Conservation (phyloP, 164 flowering plant species). For the Stephania cephalantha region DNA sequence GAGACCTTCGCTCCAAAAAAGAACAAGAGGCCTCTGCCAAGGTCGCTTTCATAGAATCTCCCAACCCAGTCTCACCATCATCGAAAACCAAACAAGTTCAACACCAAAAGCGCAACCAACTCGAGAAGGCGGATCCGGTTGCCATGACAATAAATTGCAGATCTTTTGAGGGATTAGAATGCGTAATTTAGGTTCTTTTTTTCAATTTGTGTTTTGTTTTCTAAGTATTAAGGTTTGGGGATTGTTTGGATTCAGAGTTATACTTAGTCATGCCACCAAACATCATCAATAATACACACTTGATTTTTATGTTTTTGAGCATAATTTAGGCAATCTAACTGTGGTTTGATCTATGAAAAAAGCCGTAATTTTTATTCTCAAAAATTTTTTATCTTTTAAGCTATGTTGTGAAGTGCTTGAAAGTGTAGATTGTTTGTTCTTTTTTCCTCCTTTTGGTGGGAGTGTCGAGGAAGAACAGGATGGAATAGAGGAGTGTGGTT, state of each 20-base stretch:
- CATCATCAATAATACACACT: no score
- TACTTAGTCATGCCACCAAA: background rate
- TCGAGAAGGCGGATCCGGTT: conserved; percentile 14
- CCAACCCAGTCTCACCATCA: background rate
- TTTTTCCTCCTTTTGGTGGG: no score
- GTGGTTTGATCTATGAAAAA: no score
- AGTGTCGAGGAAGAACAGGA: no score
- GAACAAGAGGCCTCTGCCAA: conserved; percentile 6
- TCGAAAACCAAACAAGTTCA: background rate
- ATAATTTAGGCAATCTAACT: no score
- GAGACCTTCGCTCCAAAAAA: background rate
- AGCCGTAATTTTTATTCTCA: no score
- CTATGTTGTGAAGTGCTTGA: no score
- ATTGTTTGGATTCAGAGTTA: background rate
- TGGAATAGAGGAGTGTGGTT: no score
- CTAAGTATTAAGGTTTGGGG: background rate
- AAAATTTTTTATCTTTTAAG: no score
- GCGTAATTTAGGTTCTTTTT: background rate
- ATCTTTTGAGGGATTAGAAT: background rate
- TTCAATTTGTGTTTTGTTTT: background rate
- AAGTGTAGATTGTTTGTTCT: no score
- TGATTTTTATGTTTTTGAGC: no score
- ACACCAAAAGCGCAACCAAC: conserved; percentile 1
- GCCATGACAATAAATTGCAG: conserved; percentile 7
- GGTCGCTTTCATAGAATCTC: conserved; percentile 4